Base-by-base conservation (phyloP, 2,329 filamentous ascomycete species). In the Colletotrichum lini region DNA sequence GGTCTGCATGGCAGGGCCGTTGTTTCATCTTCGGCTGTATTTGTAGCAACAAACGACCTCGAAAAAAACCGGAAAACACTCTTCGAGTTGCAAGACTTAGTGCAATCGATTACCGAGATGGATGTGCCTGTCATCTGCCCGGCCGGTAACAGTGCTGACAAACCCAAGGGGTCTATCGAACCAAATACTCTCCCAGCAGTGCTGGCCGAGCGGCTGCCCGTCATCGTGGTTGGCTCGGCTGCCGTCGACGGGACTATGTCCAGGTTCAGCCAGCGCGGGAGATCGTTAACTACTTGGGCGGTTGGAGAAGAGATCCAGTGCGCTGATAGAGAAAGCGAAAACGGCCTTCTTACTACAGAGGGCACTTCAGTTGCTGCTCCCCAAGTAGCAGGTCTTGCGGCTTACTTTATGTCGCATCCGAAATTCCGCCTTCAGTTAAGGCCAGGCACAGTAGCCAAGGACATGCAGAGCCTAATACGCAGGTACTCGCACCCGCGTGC, bases 351-450 rank as follows among this genome's bases (percentile, higher is more conserved):
- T 8, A 54, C 47, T 16, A 9, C 30, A 10, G 26, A 21, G 3
- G 61, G 61, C 10, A 64, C 61, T 5, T 64, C 61, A 6, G 45
- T 54, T n/a, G 61, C 49, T 3, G 38, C 61, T 2, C 61, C 61
- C 6, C 61, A 64, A 15, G 15, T 64, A 2, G 61, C 61, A 3
- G 61, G 49, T 18, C 38, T 54, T 16, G 40, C 50, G 38, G 61
- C 61, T 4, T 64, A 64, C 23, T 64, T 30, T 12, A 54, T 64
- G 61, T 54, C 61, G 2, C 50, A 64, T 7, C 26, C 26, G 3
- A 26, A 26, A 26, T 26, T 26, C 26, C 26, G 26, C 26, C 26
- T 26, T 50, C 50, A 21, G 38, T 45, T 64, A 6, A 3, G 30
- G 10, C 3, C 38, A 13, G 40, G 61, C 21, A 44, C n/a, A 21